Conservation (phyloP, 805 yeast genomes). For the Hyphopichia homilentoma region DNA sequence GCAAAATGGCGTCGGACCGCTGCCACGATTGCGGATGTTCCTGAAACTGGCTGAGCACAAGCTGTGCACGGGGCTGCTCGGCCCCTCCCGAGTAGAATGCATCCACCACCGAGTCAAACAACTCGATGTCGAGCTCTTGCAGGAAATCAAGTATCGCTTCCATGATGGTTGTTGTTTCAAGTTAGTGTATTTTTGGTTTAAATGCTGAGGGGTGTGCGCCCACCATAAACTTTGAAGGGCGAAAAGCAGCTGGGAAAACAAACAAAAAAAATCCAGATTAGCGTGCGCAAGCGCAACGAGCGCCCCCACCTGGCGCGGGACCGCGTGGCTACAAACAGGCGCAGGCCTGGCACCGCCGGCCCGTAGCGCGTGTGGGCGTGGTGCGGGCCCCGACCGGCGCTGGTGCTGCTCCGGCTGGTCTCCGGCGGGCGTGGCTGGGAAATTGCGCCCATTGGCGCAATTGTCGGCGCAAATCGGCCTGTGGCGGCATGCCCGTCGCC, state of each 20-base stretch:
- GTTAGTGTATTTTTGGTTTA: neutral
- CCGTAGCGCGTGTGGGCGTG: too few relatives aligned
- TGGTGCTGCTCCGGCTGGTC: too few relatives aligned
- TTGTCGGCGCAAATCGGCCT: too few relatives aligned
- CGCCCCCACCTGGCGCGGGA: too few relatives aligned
- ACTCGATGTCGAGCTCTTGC: conserved; percentile 72
- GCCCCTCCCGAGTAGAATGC: conserved; percentile 71
- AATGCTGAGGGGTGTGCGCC: too few relatives aligned
- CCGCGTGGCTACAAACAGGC: too few relatives aligned
- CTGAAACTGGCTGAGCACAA: conserved; percentile 73
- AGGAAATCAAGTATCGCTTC: conserved; percentile 85
- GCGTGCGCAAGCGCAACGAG: too few relatives aligned
- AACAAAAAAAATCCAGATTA: conserved; percentile 1
- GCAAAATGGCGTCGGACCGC: conserved; percentile 83
- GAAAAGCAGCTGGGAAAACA: conserved; percentile 1
- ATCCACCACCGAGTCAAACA: conserved; percentile 81
- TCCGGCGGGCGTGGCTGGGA: too few relatives aligned
- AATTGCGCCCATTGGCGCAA: too few relatives aligned
- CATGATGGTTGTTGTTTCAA: conserved; percentile 41
- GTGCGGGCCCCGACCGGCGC: too few relatives aligned
- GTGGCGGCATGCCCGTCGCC: too few relatives aligned
- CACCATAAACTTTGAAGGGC: neutral
- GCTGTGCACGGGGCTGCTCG: conserved; percentile 71
- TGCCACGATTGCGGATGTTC: conserved; percentile 97
- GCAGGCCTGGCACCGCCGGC: too few relatives aligned